Conservation (phyloP, 2,329 filamentous ascomycete genomes). For the Penicillium hesseltinei region DNA sequence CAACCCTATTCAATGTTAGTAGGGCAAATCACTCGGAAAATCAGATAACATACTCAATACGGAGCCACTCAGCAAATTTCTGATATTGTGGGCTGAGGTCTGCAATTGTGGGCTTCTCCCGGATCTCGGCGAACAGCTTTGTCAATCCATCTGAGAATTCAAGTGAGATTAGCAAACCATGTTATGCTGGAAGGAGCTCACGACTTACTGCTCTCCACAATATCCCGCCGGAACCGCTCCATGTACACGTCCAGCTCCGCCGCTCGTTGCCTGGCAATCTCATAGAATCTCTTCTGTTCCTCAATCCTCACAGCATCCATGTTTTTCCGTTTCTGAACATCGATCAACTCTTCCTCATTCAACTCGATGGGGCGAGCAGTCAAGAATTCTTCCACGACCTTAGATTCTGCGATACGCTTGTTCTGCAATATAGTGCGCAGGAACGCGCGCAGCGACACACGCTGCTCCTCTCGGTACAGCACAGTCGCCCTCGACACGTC, state of each 20-base stretch:
- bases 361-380: slow-evolving; percentile 68
- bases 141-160: slow-evolving; percentile 69
- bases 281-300: slow-evolving; percentile 92
- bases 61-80: slow-evolving; percentile 97
- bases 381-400: slow-evolving; percentile 81
- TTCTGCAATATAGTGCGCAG: slow-evolving; percentile 84
- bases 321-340: slow-evolving; percentile 74
- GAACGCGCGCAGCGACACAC: slow-evolving; percentile 87
- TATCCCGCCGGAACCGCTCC: slow-evolving; percentile 72
- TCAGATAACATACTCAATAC: slow-evolving; percentile 67
- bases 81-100: slow-evolving; percentile 93
- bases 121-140: slow-evolving; percentile 88
- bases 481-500: slow-evolving; percentile 52
- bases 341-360: slow-evolving; percentile 77
- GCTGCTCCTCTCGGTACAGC: slow-evolving; percentile 82
- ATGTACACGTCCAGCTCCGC: slow-evolving; percentile 96
- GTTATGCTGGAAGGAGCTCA: slow-evolving; percentile 29
- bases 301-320: slow-evolving; percentile 86
- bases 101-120: slow-evolving; percentile 79
- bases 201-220: slow-evolving; percentile 67
- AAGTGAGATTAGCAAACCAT: slow-evolving; percentile 8
- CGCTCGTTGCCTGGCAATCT: slow-evolving; percentile 86
- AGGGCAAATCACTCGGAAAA: background rate
- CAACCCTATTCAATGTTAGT: slow-evolving; percentile 55
- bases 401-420: slow-evolving; percentile 76